Conservation (phyloP, 257 asterid species). For the Solanum chilense region DNA sequence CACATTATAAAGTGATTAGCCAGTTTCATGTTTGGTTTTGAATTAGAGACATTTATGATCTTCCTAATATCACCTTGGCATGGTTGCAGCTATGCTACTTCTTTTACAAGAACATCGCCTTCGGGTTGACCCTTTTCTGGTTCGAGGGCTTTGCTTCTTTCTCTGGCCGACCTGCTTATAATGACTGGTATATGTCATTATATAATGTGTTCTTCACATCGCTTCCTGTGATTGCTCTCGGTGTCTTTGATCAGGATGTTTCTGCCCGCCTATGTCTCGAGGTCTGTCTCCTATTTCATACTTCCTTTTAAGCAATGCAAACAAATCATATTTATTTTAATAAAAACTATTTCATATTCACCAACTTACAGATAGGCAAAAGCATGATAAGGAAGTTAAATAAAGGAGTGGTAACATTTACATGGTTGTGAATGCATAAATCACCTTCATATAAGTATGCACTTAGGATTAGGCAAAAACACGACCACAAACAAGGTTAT, state of each 20-base stretch:
- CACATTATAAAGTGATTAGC: background rate
- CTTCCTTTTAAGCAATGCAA: background rate
- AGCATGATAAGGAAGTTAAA: background rate
- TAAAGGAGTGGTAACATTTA: background rate
- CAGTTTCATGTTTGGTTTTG: background rate
- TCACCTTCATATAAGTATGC: background rate
- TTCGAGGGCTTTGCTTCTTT: constrained; percentile 86
- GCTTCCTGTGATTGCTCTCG: constrained; percentile 91
- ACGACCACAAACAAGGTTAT: background rate
- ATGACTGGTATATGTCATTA: constrained; percentile 90
- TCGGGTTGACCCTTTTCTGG: constrained; percentile 96
- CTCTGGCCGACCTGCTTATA: constrained; percentile 91
- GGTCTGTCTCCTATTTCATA: constrained; percentile 24
- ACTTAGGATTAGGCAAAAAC: background rate
- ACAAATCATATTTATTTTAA: background rate
- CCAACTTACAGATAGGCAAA: background rate
- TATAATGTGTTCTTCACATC: constrained; percentile 94
- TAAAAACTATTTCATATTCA: background rate
- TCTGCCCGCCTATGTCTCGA: constrained; percentile 72
- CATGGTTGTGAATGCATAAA: background rate
- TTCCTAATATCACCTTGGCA: background rate
- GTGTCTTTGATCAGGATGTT: constrained; percentile 90
- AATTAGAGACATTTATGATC: background rate
- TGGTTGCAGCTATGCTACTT: constrained; percentile 82
- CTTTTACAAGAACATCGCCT: constrained; percentile 89